Conservation (phyloP, 108 stramenopile genomes). For the Craspedostauros australis region DNA sequence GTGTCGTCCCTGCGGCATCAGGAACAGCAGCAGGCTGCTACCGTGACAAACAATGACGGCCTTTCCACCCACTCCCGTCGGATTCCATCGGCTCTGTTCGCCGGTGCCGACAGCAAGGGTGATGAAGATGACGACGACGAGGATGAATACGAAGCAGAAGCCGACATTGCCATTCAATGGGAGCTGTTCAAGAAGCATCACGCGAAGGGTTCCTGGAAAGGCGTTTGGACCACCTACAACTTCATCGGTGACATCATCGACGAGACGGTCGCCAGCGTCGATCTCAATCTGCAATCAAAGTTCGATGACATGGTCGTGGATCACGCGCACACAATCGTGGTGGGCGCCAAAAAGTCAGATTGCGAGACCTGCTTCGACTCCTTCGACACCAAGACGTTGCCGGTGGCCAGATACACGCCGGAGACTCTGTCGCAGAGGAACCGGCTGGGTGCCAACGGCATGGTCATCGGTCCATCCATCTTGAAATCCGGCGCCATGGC, state of each 20-base stretch:
- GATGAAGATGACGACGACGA: neutral
- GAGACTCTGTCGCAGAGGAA: conserved; percentile 24
- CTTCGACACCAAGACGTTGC: conserved; percentile 47
- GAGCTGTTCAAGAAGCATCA: conserved; percentile 73
- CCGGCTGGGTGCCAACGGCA: conserved; percentile 36
- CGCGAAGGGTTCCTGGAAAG: conserved; percentile 75
- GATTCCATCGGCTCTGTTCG: no score
- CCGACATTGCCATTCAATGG: conserved; percentile 72
- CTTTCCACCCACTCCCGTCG: no score
- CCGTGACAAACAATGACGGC: neutral
- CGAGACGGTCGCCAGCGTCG: conserved; percentile 62
- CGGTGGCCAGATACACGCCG: conserved; percentile 53
- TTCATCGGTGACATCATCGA: conserved; percentile 75
- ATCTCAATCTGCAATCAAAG: conserved; percentile 29
- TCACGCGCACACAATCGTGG: conserved; percentile 65
- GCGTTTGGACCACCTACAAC: conserved; percentile 78
- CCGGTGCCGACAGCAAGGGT: no score
- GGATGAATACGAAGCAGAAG: conserved; percentile 14
- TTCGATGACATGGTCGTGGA: conserved; percentile 19
- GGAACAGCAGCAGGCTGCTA: no score
- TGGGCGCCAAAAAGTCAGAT: conserved; percentile 63
- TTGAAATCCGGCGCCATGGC: conserved; percentile 63
- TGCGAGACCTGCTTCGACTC: conserved; percentile 77
- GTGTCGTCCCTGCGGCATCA: no score
- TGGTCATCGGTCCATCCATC: conserved; percentile 69